phyloP scores from a whole-genome alignment of 1,284 basidiomycete species.

The Cryptococcus floricola region DNA sequence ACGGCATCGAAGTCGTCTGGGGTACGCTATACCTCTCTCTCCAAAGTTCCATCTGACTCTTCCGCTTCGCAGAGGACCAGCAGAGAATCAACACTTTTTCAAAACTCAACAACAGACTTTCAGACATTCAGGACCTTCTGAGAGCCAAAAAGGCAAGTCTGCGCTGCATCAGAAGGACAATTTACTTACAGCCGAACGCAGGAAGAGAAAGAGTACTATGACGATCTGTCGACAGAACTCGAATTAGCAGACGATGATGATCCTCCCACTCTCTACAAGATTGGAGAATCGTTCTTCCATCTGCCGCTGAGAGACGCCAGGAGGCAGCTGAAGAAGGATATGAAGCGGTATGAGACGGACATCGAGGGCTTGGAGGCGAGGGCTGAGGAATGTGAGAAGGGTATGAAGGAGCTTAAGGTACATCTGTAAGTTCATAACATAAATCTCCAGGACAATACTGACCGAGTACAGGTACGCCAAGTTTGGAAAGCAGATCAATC shows the following conservation, averaged over 20 bases:
- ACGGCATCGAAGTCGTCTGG: conserved; percentile 84
- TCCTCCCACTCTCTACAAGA: conserved; percentile 75
- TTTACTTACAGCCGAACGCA: conserved; percentile 40
- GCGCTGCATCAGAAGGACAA: neutral
- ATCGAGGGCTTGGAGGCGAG: conserved; percentile 58
- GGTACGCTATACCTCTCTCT: conserved; percentile 54
- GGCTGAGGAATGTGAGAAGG: conserved; percentile 68
- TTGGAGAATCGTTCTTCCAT: conserved; percentile 85
- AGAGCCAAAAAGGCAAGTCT: conserved; percentile 62
- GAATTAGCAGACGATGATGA: conserved; percentile 85
- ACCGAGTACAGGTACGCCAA: conserved; percentile 64
- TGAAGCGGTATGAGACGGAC: conserved; percentile 59
- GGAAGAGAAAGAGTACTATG: conserved; percentile 89
- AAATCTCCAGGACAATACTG: neutral
- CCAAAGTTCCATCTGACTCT: neutral
- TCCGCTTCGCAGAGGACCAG: conserved; percentile 69
- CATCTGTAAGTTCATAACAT: conserved; percentile 51
- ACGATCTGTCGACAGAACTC: conserved; percentile 80
- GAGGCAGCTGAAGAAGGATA: conserved; percentile 69
- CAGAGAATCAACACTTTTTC: conserved; percentile 89
- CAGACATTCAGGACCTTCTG: conserved; percentile 69
- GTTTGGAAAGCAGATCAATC: conserved; percentile 89
- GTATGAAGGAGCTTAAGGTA: conserved; percentile 89
- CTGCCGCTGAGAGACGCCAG: conserved; percentile 68
- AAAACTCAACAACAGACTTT: conserved; percentile 76